These are phyloP conservation scores for Sclerotinia nivalis DNA, from an alignment of 2,329 filamentous ascomycete genomes.

Conservation along the genomic window DNA sequence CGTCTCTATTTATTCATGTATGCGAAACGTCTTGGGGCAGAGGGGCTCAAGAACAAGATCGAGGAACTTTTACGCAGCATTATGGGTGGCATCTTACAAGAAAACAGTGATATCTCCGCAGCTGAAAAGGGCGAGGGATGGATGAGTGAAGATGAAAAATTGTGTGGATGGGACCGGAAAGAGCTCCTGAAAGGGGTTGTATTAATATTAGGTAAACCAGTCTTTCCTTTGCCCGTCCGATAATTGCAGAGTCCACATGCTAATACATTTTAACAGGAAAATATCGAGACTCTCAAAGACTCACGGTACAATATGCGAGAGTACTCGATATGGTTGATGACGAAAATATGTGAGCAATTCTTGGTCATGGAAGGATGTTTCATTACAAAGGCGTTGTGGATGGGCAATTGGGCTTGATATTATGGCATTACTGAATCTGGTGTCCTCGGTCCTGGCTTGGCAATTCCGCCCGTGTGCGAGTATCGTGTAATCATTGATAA, in stretches of 20 bases:
- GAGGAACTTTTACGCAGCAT: constrained; percentile 86
- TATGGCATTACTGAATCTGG: not conserved
- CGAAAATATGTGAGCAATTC: constrained; percentile 25
- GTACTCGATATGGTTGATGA: constrained; percentile 61
- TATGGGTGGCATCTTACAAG: constrained; percentile 68
- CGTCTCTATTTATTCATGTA: constrained; percentile 97
- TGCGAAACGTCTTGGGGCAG: constrained; percentile 88
- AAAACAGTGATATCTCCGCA: constrained; percentile 49
- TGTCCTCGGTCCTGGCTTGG: constrained; percentile 13
- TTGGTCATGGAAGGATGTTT: constrained; percentile 9
- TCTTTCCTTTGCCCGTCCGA: not conserved
- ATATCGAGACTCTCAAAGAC: constrained; percentile 88
- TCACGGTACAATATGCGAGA: constrained; percentile 93
- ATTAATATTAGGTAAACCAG: constrained; percentile 77
- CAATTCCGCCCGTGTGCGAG: not conserved
- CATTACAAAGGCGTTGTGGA: constrained; percentile 18
- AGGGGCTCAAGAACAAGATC: constrained; percentile 83
- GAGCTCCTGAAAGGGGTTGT: constrained; percentile 89
- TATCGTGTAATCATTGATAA: constrained; percentile 18
- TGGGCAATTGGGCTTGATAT: constrained; percentile 4
- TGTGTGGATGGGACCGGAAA: constrained; percentile 89
- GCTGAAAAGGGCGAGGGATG: constrained; percentile 56
- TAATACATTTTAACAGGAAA: constrained; percentile 62
- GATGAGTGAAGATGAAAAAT: constrained; percentile 66
- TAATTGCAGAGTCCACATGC: not conserved